These are phyloP conservation scores for Clitocybe nebularis DNA, from an alignment of 1,284 basidiomycete genomes.

Conservation along the genomic window DNA sequence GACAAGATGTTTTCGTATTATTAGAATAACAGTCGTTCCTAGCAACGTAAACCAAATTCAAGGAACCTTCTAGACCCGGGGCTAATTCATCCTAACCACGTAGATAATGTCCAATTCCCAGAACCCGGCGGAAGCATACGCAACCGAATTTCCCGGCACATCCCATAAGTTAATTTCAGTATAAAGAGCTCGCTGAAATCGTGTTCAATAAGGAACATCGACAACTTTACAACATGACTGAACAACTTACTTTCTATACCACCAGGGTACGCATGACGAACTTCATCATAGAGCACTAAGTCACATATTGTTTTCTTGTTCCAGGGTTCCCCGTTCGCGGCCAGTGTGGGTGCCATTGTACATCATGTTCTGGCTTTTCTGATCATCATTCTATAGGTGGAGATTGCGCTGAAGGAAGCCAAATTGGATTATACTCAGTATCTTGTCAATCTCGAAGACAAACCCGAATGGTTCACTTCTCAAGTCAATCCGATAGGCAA, in stretches of 20 bases:
- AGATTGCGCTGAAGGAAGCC: slow-evolving; percentile 56
- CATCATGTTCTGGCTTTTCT: slow-evolving; percentile 8
- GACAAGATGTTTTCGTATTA: too few species aligned
- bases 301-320: neutral
- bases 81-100: too few species aligned
- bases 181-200: too few species aligned
- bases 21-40: too few species aligned
- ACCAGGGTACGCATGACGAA: slow-evolving; percentile 33
- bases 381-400: slow-evolving; percentile 33
- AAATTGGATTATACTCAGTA: slow-evolving; percentile 44
- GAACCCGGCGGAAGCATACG: too few species aligned
- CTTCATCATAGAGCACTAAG: neutral
- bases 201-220: too few species aligned
- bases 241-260: slow-evolving; percentile 45
- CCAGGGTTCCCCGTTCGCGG: slow-evolving; percentile 47
- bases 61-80: too few species aligned
- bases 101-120: too few species aligned
- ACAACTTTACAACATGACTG: slow-evolving; percentile 26
- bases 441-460: slow-evolving; percentile 56
- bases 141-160: too few species aligned
- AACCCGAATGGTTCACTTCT: slow-evolving; percentile 61
- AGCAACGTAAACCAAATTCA: too few species aligned
- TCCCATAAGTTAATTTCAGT: too few species aligned
- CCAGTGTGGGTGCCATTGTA: slow-evolving; percentile 42
- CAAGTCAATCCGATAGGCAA: slow-evolving; percentile 63